These are phyloP conservation scores for Paramecium tetraurelia DNA, from an alignment of 73 alveolate species.

Conservation along the genomic window DNA sequence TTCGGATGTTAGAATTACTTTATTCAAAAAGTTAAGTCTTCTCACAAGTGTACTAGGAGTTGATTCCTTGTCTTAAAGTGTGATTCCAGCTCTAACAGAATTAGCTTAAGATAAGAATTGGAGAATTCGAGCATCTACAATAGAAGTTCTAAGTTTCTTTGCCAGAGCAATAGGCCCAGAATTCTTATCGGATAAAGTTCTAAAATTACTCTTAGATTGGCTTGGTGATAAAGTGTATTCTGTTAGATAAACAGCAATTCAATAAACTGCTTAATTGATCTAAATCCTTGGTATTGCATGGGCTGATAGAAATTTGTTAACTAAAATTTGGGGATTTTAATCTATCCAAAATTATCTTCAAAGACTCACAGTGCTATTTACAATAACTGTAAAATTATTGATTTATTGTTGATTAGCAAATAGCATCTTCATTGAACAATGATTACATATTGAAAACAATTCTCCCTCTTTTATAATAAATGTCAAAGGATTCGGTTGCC, in stretches of 20 bases:
- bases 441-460: constrained; percentile 48
- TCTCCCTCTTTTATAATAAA: constrained; percentile 11
- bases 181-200: constrained; percentile 42
- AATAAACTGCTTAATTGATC: constrained; percentile 4
- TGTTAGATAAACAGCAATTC: constrained; percentile 45
- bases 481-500: constrained; percentile 49
- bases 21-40: constrained; percentile 37
- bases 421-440: neutral
- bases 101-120: constrained; percentile 61
- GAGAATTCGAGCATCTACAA: constrained; percentile 57
- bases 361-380: constrained; percentile 47
- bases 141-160: constrained; percentile 51
- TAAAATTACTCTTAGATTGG: constrained; percentile 55
- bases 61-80: constrained; percentile 47
- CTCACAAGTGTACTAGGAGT: constrained; percentile 49
- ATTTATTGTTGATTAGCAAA: neutral
- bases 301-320: constrained; percentile 56
- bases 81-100: constrained; percentile 56
- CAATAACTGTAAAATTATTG: neutral
- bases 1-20: constrained; percentile 49
- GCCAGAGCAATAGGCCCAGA: constrained; percentile 61
- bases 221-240: constrained; percentile 46
- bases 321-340: constrained; percentile 21
- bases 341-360: constrained; percentile 39
- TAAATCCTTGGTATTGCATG: constrained; percentile 39